These are phyloP conservation scores for Rhizopus stolonifer DNA, from an alignment of 371 early-diverging fungal genomes.

Conservation along the genomic window DNA sequence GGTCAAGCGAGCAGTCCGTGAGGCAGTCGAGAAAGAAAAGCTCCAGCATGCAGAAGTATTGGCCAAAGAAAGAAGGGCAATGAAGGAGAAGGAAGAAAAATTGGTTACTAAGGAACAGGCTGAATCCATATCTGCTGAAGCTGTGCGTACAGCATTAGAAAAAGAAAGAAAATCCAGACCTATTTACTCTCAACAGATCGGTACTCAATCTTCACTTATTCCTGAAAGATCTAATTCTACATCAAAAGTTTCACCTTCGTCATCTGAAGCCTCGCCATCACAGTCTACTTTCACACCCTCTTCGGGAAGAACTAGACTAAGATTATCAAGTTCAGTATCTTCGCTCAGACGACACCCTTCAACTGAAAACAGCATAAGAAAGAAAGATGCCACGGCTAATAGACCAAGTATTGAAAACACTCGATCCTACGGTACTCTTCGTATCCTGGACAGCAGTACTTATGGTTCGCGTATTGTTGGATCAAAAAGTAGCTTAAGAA, in stretches of 20 bases:
- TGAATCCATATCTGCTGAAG: slow-evolving; percentile 12
- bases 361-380: not conserved
- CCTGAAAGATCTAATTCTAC: slow-evolving; percentile 31
- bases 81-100: slow-evolving; percentile 22
- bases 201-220: not conserved
- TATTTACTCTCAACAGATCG: not conserved
- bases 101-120: slow-evolving; percentile 22
- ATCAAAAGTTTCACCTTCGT: slow-evolving; percentile 25
- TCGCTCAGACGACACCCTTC: slow-evolving; percentile 15
- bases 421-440: slow-evolving; percentile 22
- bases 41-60: slow-evolving; percentile 5
- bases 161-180: not conserved
- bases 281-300: slow-evolving; percentile 32
- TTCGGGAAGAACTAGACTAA: slow-evolving; percentile 6
- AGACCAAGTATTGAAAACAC: slow-evolving; percentile 8
- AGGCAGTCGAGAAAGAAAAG: slow-evolving; percentile 21
- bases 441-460: slow-evolving; percentile 25
- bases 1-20: slow-evolving; percentile 14
- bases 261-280: slow-evolving; percentile 19
- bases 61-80: slow-evolving; percentile 20
- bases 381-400: slow-evolving; percentile 30
- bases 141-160: slow-evolving; percentile 18
- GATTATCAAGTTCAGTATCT: slow-evolving; percentile 23
- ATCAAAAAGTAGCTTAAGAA: slow-evolving; percentile 10
- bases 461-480: slow-evolving; percentile 15